These are phyloP conservation scores for Piper longum DNA, from an alignment of 164 flowering plant genomes.

Conservation along the genomic window DNA sequence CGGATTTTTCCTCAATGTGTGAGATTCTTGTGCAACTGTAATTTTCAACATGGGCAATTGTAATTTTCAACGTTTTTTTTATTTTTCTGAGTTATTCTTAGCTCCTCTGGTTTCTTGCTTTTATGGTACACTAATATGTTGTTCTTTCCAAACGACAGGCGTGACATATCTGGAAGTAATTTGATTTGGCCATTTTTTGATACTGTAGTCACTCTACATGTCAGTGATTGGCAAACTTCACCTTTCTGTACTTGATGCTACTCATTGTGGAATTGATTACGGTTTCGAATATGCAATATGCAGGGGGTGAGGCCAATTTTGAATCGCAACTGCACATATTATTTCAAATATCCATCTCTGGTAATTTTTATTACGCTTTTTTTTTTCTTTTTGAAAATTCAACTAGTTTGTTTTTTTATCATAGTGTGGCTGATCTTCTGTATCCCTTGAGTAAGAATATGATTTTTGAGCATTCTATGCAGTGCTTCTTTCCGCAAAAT, in stretches of 20 bases:
- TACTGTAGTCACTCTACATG: conserved; percentile 57
- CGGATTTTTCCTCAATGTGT: conserved; percentile 85
- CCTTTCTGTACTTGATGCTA: neutral
- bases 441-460: neutral
- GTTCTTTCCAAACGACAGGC: conserved; percentile 46
- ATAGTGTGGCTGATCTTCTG: neutral
- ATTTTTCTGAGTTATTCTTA: neutral
- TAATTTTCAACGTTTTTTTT: neutral
- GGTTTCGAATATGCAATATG: neutral
- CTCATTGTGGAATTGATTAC: neutral
- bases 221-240: conserved; percentile 4
- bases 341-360: conserved; percentile 29
- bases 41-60: neutral
- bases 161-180: conserved; percentile 44
- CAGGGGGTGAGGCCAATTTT: conserved; percentile 57
- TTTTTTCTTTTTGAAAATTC: neutral
- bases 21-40: conserved; percentile 13
- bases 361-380: conserved; percentile 19
- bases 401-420: neutral
- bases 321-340: conserved; percentile 42
- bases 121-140: neutral
- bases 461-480: conserved; percentile 7
- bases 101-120: neutral
- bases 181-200: conserved; percentile 41
- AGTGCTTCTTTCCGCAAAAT: conserved; percentile 95